Evolutionary conservation across 345 rosid species (phyloP), one percentile per base, ranked within the genome.

Genomic region (Populus deltoides): DNA sequence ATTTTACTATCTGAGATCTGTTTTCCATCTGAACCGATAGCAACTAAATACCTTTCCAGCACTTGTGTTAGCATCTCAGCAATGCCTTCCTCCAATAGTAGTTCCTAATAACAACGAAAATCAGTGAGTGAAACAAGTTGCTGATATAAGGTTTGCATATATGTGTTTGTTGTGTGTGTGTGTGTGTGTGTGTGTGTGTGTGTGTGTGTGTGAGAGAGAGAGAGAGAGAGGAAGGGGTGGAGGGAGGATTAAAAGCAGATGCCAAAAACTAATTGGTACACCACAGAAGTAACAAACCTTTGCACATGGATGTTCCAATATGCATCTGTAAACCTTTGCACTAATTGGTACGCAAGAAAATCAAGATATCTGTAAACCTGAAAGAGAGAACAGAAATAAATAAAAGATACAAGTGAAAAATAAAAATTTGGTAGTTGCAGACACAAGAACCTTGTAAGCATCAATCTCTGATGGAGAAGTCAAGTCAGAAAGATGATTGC

Each of bases 251-350:
- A 61, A 36, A 4, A 38, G 35, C 31, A 25, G 13, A 39, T 33
- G 12, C 38, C 36, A 78, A 20, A 57, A 78, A n/a, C 31, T 36
- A 69, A 31, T 74, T 25, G 15, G 41, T 13, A 47, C 41, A 33
- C 51, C 75, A 38, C 77, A 68, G 71, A 62, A 75, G 79, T 53
- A 67, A 61, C 73, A 74, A 70, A 96, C 99, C 97, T 91, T 91
- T 65, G 94, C 88, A 75, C 62, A 80, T 8, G 97, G 98, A 91
- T 96, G 99, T 86, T 96, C 98, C 88, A 93, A 71, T 80, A 96
- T 83, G 83, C 89, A n/a, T n/a, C n/a, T n/a, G n/a, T n/a, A n/a
- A n/a, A n/a, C n/a, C n/a, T n/a, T n/a, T n/a, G n/a, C n/a, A n/a
- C n/a, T n/a, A n/a, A n/a, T n/a, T n/a, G n/a, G n/a, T n/a, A 77